phyloP scores from a whole-genome alignment of 164 flowering plant genomes.

The Stephania japonica region DNA sequence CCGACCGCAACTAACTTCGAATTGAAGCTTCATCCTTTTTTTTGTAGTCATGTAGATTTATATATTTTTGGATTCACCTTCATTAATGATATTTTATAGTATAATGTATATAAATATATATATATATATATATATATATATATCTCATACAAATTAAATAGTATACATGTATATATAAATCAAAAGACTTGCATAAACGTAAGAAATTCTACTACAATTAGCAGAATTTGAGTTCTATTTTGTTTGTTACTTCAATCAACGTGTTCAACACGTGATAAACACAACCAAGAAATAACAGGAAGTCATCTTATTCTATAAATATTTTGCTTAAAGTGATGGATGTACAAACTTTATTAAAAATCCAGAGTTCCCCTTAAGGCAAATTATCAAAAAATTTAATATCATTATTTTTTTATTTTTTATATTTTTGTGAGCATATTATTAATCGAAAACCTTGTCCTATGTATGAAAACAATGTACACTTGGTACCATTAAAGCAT shows the following conservation, averaged over 20 bases:
- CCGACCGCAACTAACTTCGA: no score
- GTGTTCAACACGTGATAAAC: conserved; percentile 2
- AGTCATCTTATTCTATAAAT: neutral
- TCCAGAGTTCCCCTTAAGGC: neutral
- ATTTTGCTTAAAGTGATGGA: neutral
- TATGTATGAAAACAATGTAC: neutral
- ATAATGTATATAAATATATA: no score
- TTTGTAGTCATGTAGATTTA: no score
- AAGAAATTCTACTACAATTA: no score
- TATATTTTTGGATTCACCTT: no score
- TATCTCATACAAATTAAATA: no score
- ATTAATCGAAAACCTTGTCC: neutral
- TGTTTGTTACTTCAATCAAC: neutral
- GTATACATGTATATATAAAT: no score
- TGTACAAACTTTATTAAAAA: neutral
- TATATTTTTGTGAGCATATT: neutral
- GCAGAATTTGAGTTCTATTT: no score
- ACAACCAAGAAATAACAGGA: neutral
- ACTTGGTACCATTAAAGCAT: neutral
- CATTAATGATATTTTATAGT: no score
- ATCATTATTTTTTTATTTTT: neutral
- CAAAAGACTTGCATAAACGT: no score
- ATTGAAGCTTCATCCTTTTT: no score
- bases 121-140: no score
- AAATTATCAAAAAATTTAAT: neutral